Evolutionary conservation across 768 basidiomycete species (phyloP).

Genomic region (Cantharellus anzutake): DNA sequence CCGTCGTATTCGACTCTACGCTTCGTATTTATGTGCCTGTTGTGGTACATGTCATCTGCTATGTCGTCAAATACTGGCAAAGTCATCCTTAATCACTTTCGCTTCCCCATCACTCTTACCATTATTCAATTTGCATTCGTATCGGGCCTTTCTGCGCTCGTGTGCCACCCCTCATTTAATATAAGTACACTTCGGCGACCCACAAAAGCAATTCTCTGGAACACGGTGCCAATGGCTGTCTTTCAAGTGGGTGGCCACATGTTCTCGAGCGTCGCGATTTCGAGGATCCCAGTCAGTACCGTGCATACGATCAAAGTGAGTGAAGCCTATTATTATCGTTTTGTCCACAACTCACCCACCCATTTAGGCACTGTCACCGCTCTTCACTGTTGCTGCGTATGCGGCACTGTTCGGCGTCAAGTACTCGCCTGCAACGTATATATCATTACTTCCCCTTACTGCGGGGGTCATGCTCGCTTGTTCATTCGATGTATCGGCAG

Average conservation of each 20-base stretch:
- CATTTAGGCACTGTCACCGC: constrained; percentile 74
- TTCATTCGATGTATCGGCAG: constrained; percentile 79
- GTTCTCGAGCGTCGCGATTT: constrained; percentile 94
- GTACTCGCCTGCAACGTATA: constrained; percentile 79
- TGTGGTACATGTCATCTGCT: constrained; percentile 92
- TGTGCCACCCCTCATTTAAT: constrained; percentile 55
- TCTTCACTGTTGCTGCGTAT: constrained; percentile 94
- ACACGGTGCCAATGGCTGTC: constrained; percentile 84
- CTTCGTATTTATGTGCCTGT: constrained; percentile 64
- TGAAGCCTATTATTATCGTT: constrained; percentile 1
- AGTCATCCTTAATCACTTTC: constrained; percentile 78
- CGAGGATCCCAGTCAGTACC: constrained; percentile 88
- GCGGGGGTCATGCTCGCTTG: constrained; percentile 95
- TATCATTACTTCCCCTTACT: constrained; percentile 87
- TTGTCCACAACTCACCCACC: not conserved
- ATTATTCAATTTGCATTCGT: constrained; percentile 97
- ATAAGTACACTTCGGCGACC: constrained; percentile 54
- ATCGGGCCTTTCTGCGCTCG: constrained; percentile 63
- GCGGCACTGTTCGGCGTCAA: constrained; percentile 83
- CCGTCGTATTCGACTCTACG: constrained; percentile 16
- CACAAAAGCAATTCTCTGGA: constrained; percentile 48
- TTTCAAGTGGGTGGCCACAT: constrained; percentile 98
- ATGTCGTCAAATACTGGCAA: constrained; percentile 95
- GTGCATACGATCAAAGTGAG: constrained; percentile 97
- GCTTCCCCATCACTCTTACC: constrained; percentile 90